phyloP scores from a whole-genome alignment of 169 alveolate genomes.

The Eimeria necatrix region DNA sequence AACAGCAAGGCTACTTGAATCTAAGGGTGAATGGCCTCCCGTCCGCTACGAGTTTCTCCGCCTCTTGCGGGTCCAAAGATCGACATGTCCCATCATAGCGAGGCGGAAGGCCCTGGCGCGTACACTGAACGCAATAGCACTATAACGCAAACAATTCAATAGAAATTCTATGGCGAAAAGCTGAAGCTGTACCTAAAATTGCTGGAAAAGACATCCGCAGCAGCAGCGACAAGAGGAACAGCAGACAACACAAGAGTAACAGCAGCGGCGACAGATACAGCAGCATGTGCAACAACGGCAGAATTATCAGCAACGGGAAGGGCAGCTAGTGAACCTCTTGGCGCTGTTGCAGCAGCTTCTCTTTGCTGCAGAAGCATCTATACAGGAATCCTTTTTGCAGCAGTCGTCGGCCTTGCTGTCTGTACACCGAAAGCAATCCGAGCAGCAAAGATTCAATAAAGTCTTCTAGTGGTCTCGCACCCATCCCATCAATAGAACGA shows the following conservation, averaged over 20 bases:
- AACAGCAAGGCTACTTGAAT: constrained; percentile 1
- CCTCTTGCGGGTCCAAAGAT: neutral
- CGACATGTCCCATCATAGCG: constrained; percentile 80
- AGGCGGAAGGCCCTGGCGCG: constrained; percentile 43
- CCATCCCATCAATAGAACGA: neutral
- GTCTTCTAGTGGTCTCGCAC: too few relatives aligned
- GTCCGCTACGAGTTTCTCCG: neutral
- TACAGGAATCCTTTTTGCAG: constrained; percentile 86
- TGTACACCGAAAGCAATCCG: constrained; percentile 33
- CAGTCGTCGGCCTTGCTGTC: constrained; percentile 86
- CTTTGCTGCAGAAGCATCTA: constrained; percentile 88
- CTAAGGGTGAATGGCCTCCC: constrained; percentile 73
- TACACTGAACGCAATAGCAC: neutral
- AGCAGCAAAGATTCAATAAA: too few relatives aligned
- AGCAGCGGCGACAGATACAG: neutral
- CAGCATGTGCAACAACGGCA: neutral
- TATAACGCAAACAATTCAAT: neutral
- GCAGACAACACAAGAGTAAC: neutral
- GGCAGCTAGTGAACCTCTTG: constrained; percentile 70
- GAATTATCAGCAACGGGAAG: too few relatives aligned
- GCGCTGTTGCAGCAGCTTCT: constrained; percentile 82
- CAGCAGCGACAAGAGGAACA: too few relatives aligned
- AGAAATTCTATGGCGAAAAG: neutral
- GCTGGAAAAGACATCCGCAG: neutral
- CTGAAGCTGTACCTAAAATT: neutral